phyloP scores from a whole-genome alignment of 129 eudicot species.

The Pulicaria dysenterica region DNA sequence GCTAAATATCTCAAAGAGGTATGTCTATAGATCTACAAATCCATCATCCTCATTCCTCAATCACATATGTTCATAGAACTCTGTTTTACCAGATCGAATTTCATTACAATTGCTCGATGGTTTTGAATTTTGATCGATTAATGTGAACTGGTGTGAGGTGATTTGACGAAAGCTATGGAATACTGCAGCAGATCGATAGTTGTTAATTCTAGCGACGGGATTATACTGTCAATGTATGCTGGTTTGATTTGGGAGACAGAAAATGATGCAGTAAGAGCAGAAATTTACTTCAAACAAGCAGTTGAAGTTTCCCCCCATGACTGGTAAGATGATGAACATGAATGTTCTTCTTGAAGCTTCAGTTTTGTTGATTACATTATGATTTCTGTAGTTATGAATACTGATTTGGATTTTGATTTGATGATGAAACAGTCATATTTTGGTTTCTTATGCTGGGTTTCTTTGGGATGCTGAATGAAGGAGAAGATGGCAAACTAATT shows the following conservation, averaged over 20 bases:
- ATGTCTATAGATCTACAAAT: neutral
- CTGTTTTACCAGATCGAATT: neutral
- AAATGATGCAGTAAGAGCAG: constrained; percentile 67
- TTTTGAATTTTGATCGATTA: constrained; percentile 1
- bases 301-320: constrained; percentile 71
- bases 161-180: constrained; percentile 68
- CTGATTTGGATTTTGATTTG: neutral
- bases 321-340: constrained; percentile 40
- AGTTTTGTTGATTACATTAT: neutral
- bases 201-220: constrained; percentile 71
- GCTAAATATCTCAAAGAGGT: constrained; percentile 79
- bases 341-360: neutral
- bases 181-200: constrained; percentile 80
- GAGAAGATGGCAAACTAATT: constrained; percentile 28
- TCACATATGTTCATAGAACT: neutral
- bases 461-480: constrained; percentile 73
- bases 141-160: constrained; percentile 53
- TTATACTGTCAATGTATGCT: constrained; percentile 63
- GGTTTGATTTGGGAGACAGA: constrained; percentile 74
- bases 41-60: too few relatives aligned
- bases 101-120: too few relatives aligned
- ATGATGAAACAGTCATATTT: constrained; percentile 50
- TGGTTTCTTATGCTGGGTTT: constrained; percentile 74
- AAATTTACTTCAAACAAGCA: constrained; percentile 76
- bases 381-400: neutral